Evolutionary conservation across 2,329 filamentous ascomycete genomes (phyloP), one percentile per base, ranked within the genome.

Genomic region (Zalaria sp.): DNA sequence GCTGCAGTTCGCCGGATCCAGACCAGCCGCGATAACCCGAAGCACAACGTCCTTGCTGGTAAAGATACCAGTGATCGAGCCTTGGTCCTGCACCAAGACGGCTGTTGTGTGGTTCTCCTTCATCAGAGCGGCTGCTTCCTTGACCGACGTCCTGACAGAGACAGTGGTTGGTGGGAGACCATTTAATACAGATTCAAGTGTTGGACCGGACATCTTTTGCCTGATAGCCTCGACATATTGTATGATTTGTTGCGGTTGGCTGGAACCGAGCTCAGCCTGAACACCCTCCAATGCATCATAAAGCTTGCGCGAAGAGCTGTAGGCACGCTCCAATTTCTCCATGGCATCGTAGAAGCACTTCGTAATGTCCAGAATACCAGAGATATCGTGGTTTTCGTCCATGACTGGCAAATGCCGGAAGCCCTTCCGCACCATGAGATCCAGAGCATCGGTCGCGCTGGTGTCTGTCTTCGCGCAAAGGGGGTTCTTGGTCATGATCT

Each of bases 321-420:
- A 98, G 39, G 91, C 91, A 40, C 91, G 82, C 70, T 98, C 91
- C 46, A 98, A 69, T 71, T 98, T 98, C 71, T 98, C 91, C 91
- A 98, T 98, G 35, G 91, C 91, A 65, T 98, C 91, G 65, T 98
- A 98, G 65, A 98, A 98, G 66, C 91, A 98, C 66, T 96, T 98
- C 43, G 91, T 98, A 54, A 98, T 98, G 63, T 98, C 91, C 42
- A 98, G 70, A 51, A 98, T 88, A 69, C 91, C 91, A 5, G 88
- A 93, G 48, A 98, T 98, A 58, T 98, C 89, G 65, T 98, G 91
- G 63, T 98, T 96, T 69, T 98, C 91, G 64, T 98, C 91, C 91
- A 98, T 98, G 50, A 98, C 91, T 3, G 91, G 91, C 57, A 98
- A 65, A 68, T 98, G 91, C 53, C 91, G 79, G 71, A 98, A 98